Evolutionary conservation across 345 rosid genomes (phyloP), one percentile per base, ranked within the genome.

Genomic region (Heritiera fomes): DNA sequence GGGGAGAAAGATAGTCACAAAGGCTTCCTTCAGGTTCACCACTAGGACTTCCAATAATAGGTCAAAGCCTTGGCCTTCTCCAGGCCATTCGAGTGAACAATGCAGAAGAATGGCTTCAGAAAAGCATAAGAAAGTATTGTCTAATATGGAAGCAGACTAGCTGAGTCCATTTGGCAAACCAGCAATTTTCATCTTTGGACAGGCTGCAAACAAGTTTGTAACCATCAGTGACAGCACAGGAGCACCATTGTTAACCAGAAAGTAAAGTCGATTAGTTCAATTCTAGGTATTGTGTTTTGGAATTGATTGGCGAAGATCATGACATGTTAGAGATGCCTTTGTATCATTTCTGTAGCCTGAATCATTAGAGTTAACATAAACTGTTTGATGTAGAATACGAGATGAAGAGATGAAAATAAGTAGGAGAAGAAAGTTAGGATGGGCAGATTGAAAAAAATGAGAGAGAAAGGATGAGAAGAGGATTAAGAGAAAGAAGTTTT

Each of bases 21-120:
- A 87, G 82, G 55, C 75, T 82, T 34, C 90, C 95, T 32, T 91
- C 90, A 18, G 90, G 90, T 20, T 91, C 90, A 34, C 38, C 38
- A 15, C 79, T 88, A 13, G 95, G 95, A 62, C 9, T 89, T 7
- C 91, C 90, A 6, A 14, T 89, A 4, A 82, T 91, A 61, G 89
- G 95, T 79, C 93, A 87, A n/a, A 88, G 91, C 83, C 77, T 89
- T 0, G 41, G 61, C 41, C 86, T 89, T 55, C 88, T 85, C 38
- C 77, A 73, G 14, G 81, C 89, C 60, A 82, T 83, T 89, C 78
- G 80, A 80, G 82, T 86, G 58, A 88, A 89, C 80, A 85, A 79
- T 1, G 85, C 85, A 4, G 89, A 89, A 3, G 64, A 85, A 43
- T 83, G 90, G 90, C 8, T 89, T 47, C 77, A 73, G 6, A 70